Base-by-base conservation (phyloP, 1,284 basidiomycete genomes). In the Puccinia sorghi region DNA sequence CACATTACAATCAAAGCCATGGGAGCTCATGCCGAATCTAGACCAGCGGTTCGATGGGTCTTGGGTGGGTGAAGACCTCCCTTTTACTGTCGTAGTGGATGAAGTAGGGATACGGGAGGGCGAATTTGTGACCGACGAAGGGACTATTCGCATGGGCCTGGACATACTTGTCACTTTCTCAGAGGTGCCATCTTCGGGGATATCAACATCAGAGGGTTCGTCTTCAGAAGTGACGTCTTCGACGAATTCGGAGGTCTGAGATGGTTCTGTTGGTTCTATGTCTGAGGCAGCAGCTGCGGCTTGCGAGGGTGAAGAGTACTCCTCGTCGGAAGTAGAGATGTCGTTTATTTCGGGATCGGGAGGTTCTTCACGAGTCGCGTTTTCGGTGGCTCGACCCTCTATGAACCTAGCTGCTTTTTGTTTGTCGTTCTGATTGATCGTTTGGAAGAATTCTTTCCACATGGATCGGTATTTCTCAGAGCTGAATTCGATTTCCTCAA, bases 361-460 rank as follows among this genome's bases (percentile, higher is more conserved):
- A n/a, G n/a, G n/a, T n/a, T n/a, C n/a, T n/a, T 13, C 6, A 17
- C 37, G 27, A 54, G 20, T 50, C 32, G 20, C 4, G 32, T 37
- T 37, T 71, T 54, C 12, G 32, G 20, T 3, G 46, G 43, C 2
- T 12, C 41, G 48, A 37, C 67, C 67, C 9, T 46, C 67, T 22
- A 70, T 48, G 13, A 70, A 54, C 50, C 17, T 27, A 22, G 69
- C 69, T 15, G 69, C 69, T 56, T 71, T 22, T 4, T 54, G 15
- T 27, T 71, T 71, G 12, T 39, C 69, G 27, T 54, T n/a, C 25
- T 4, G 15, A 20, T 52, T 56, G 37, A 48, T 27, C 15, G 69
- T 50, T 32, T 13, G 46, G 20, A 71, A 71, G 50, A 15, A 48
- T 37, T 54, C 20, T n/a, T 56, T 32, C 43, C 43, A 56, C 50